Conservation (phyloP, 192 early-diverging fungal species). For the Rhizophagus clarus region DNA sequence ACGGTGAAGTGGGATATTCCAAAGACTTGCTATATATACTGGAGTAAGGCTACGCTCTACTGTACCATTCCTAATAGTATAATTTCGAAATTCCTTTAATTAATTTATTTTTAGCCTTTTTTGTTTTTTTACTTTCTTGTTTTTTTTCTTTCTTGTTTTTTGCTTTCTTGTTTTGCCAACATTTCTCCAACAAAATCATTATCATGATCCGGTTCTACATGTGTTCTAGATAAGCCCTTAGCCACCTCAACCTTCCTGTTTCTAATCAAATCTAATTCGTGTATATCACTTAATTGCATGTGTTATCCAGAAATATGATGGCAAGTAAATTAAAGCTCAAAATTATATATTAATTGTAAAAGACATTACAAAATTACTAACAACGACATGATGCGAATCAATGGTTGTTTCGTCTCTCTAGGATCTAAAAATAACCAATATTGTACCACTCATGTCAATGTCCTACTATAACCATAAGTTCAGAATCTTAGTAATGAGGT, state of each 20-base stretch:
- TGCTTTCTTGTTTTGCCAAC: neutral
- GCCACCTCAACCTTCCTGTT: neutral
- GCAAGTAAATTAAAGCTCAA: neutral
- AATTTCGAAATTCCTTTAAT: conserved; percentile 10
- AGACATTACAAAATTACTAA: too few relatives aligned
- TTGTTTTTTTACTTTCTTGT: neutral
- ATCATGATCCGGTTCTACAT: neutral
- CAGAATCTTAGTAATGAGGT: neutral
- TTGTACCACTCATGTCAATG: conserved; percentile 16
- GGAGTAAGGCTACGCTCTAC: neutral
- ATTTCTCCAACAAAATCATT: neutral
- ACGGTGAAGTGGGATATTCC: neutral
- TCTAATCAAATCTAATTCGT: neutral
- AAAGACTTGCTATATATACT: neutral
- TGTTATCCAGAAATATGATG: neutral
- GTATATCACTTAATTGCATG: neutral
- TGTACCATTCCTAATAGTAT: neutral
- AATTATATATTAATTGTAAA: neutral
- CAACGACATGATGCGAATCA: neutral
- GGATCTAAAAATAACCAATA: conserved; percentile 13
- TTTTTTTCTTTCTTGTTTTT: neutral
- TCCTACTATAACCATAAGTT: conserved; percentile 1
- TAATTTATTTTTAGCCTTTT: neutral
- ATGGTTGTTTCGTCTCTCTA: neutral
- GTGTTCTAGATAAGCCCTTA: neutral